These are phyloP conservation scores for Mimosa pudica DNA, from an alignment of 306 rosid genomes.

Conservation along the genomic window DNA sequence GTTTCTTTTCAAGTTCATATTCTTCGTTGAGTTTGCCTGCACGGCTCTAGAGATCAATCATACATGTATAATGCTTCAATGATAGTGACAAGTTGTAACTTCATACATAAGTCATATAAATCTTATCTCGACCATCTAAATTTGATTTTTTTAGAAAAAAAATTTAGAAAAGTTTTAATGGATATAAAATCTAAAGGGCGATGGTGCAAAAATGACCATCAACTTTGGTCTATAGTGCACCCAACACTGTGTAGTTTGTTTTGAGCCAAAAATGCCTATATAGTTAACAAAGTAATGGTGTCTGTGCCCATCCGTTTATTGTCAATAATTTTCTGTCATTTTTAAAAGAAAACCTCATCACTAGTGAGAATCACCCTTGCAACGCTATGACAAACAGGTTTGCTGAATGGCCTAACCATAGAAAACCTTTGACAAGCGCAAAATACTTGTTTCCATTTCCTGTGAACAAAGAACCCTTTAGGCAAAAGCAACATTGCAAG, in stretches of 20 bases:
- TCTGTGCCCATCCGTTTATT: no score
- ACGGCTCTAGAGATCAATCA: constrained; percentile 64
- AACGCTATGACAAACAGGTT: not conserved
- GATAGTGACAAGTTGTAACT: constrained; percentile 47
- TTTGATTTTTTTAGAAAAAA: no score
- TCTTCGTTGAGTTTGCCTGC: constrained; percentile 51
- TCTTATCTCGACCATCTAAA: no score
- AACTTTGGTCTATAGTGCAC: no score
- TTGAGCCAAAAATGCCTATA: no score
- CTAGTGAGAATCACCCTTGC: not conserved
- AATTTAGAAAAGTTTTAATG: no score
- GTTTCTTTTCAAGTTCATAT: constrained; percentile 43
- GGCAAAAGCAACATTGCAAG: constrained; percentile 54
- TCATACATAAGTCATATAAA: not conserved
- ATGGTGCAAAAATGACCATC: no score
- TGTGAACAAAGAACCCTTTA: constrained; percentile 19
- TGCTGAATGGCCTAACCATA: not conserved
- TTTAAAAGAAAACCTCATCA: no score
- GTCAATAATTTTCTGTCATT: no score
- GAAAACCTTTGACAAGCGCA: constrained; percentile 42
- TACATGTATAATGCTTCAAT: constrained; percentile 63
- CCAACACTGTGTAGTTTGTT: no score
- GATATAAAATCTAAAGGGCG: no score
- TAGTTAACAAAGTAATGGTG: no score
- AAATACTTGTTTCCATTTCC: constrained; percentile 27